phyloP scores from a whole-genome alignment of 495 filamentous ascomycete genomes.

The Hapsidospora chrysogenum region DNA sequence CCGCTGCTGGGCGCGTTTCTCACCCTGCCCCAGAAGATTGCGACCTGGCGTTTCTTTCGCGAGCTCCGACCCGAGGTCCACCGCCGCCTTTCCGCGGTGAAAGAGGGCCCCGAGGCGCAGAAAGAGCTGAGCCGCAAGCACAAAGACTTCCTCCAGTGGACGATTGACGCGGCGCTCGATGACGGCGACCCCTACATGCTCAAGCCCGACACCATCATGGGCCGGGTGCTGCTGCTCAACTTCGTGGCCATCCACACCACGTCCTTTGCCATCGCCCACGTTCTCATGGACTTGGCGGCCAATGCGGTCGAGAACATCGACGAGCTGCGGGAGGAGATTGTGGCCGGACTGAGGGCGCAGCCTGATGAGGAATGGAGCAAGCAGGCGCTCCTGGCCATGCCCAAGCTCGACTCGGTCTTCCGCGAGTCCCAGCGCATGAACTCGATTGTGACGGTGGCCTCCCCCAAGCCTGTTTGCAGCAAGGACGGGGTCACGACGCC shows the following conservation, averaged over 20 bases:
- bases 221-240: conserved; percentile 22
- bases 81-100: conserved; percentile 11
- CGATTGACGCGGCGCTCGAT: conserved; percentile 12
- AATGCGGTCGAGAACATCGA: conserved; percentile 21
- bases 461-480: conserved; percentile 10
- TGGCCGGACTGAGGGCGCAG: conserved; percentile 11
- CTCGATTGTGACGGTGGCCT: conserved; percentile 13
- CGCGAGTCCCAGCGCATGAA: conserved; percentile 18
- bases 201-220: conserved; percentile 10
- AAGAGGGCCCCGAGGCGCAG: conserved; percentile 2
- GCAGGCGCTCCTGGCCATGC: conserved; percentile 20
- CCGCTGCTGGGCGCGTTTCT: conserved; percentile 18
- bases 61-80: conserved; percentile 17
- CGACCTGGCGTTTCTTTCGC: conserved; percentile 11
- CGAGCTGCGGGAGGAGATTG: conserved; percentile 35
- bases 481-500: conserved; percentile 17
- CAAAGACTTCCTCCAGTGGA: conserved; percentile 26
- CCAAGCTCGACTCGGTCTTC: conserved; percentile 21
- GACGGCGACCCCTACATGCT: conserved; percentile 12
- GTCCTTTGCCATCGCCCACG: conserved; percentile 21
- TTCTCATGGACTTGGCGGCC: background rate
- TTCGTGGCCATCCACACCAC: conserved; percentile 35
- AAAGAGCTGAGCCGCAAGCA: conserved; percentile 2
- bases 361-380: conserved; percentile 25
- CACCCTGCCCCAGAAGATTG: conserved; percentile 19